phyloP scores from a whole-genome alignment of 2,329 filamentous ascomycete genomes.

The Incumbomyces delicatus region DNA sequence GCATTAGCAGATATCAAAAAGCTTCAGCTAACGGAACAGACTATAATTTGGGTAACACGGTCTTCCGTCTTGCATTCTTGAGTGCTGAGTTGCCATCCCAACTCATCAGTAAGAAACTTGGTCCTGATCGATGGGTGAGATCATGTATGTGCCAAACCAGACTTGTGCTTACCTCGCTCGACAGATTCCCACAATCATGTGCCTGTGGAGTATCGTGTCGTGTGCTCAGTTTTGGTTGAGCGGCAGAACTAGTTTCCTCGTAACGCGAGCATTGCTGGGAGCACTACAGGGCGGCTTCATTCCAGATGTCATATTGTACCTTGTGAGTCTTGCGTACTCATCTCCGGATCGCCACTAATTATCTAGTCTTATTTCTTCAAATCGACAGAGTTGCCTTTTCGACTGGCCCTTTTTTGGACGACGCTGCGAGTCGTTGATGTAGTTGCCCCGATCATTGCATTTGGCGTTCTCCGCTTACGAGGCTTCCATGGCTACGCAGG shows the following conservation, averaged over 20 bases:
- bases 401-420: slow-evolving; percentile 56
- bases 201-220: slow-evolving; percentile 26
- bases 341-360: too few species aligned
- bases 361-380: slow-evolving; percentile 69
- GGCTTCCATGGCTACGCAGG: slow-evolving; percentile 25
- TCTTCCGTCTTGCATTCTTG: slow-evolving; percentile 45
- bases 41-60: slow-evolving; percentile 44
- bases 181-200: slow-evolving; percentile 47
- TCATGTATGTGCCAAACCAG: too few species aligned
- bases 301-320: slow-evolving; percentile 26
- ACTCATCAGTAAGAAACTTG: slow-evolving; percentile 45
- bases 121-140: slow-evolving; percentile 46
- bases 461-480: slow-evolving; percentile 28
- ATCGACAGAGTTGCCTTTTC: slow-evolving; percentile 27
- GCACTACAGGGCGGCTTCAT: slow-evolving; percentile 40
- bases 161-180: too few species aligned
- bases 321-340: slow-evolving; percentile 11
- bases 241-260: slow-evolving; percentile 32
- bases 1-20: slow-evolving; percentile 1
- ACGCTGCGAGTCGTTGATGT: slow-evolving; percentile 33
- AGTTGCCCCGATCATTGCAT: slow-evolving; percentile 35
- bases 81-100: slow-evolving; percentile 48
- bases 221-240: slow-evolving; percentile 36
- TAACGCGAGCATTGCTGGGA: slow-evolving; percentile 34
- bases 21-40: slow-evolving; percentile 20